Percentiles rank a stretch among this genome's conserved stretches.
phyloP scores from a whole-genome alignment of 1,284 basidiomycete species.

The Fomitopsis betulina region DNA sequence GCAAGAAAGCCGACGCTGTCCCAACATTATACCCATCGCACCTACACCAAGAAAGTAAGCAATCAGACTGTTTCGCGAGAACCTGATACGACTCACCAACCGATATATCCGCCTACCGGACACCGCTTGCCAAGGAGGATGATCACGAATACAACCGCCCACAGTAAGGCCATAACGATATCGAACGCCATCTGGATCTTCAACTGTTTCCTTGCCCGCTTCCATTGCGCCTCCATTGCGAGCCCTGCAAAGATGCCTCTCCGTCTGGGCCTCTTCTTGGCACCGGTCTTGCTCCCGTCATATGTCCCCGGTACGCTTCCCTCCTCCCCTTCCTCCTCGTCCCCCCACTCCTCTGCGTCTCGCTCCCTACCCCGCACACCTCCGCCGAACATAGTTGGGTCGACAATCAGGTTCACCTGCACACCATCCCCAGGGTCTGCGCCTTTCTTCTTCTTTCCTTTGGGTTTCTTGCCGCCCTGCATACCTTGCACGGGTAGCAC shows the following conservation, averaged over 20 bases:
- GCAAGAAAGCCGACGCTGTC: constrained; percentile 52
- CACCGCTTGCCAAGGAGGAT: constrained; percentile 59
- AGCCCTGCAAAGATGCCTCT: constrained; percentile 54
- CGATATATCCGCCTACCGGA: constrained; percentile 53
- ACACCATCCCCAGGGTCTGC: constrained; percentile 38
- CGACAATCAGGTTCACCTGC: constrained; percentile 69
- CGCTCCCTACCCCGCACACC: constrained; percentile 5
- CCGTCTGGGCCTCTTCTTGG: constrained; percentile 29
- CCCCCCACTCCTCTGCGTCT: constrained; percentile 26
- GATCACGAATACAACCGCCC: constrained; percentile 56
- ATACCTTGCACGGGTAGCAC: constrained; percentile 55
- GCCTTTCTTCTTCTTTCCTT: constrained; percentile 27
- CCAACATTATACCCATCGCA: constrained; percentile 68
- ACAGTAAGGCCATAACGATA: constrained; percentile 42
- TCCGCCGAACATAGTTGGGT: constrained; percentile 51
- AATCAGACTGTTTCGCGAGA: background rate
- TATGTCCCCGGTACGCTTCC: constrained; percentile 13
- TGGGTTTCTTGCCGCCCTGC: constrained; percentile 34
- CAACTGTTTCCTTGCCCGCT: constrained; percentile 44
- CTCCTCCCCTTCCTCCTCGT: constrained; percentile 29
- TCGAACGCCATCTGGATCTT: constrained; percentile 52
- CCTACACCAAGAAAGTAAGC: constrained; percentile 31
- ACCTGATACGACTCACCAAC: constrained; percentile 46
- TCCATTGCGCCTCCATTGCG: constrained; percentile 62
- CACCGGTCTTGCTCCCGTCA: constrained; percentile 19